phyloP scores from a whole-genome alignment of 1,284 basidiomycete genomes.

The Rhodotorula sp. region DNA sequence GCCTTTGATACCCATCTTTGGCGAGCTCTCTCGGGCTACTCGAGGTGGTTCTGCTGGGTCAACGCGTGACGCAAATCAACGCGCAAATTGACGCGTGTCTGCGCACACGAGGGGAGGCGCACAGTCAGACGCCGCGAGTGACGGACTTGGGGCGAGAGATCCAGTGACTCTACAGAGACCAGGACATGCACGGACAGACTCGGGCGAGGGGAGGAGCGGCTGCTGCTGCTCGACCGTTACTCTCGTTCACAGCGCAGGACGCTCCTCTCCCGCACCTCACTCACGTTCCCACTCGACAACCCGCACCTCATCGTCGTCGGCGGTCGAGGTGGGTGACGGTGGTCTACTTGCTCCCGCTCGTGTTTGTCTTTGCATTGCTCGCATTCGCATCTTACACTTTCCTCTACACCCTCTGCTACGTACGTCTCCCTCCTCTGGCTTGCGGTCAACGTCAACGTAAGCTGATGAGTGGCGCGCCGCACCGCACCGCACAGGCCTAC shows the following conservation, averaged over 20 bases:
- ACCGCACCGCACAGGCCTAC: conserved; percentile 8
- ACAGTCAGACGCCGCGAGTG: too few relatives aligned
- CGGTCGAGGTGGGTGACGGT: neutral
- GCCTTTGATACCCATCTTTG: neutral
- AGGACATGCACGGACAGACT: too few relatives aligned
- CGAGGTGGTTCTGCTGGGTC: neutral
- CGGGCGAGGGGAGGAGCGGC: too few relatives aligned
- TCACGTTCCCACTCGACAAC: too few relatives aligned
- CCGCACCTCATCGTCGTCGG: neutral
- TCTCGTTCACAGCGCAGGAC: neutral
- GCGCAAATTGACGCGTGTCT: too few relatives aligned
- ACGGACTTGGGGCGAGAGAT: too few relatives aligned
- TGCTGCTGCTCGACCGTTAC: too few relatives aligned
- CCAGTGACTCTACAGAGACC: too few relatives aligned
- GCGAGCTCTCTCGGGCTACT: neutral
- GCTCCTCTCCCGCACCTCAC: neutral
- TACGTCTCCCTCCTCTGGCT: neutral
- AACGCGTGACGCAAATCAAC: neutral
- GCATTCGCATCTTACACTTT: conserved; percentile 22
- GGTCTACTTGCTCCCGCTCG: conserved; percentile 14
- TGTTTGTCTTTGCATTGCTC: conserved; percentile 19
- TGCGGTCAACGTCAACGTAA: too few relatives aligned
- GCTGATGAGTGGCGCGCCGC: neutral
- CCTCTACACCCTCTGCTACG: conserved; percentile 17
- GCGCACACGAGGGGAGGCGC: too few relatives aligned